Evolutionary conservation across 768 basidiomycete species (phyloP).

Genomic region (Russula foetens): DNA sequence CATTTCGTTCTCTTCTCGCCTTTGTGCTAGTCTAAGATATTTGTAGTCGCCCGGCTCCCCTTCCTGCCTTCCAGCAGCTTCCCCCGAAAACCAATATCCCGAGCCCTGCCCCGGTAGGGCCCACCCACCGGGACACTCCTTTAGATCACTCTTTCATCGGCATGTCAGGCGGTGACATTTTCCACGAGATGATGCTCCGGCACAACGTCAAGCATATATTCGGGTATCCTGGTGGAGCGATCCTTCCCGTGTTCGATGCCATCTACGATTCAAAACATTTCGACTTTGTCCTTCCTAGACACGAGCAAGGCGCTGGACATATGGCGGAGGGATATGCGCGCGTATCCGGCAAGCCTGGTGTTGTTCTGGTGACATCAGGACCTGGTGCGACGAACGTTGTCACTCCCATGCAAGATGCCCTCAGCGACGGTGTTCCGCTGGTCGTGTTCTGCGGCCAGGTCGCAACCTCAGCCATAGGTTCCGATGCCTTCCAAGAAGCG

Average conservation of each 20-base stretch:
- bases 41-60: constrained; percentile 51
- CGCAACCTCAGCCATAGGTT: constrained; percentile 98
- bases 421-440: constrained; percentile 89
- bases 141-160: constrained; percentile 87
- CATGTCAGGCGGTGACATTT: constrained; percentile 92
- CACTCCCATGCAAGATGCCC: constrained; percentile 96
- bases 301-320: constrained; percentile 97
- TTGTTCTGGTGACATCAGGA: constrained; percentile 96
- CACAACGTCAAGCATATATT: constrained; percentile 96
- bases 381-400: constrained; percentile 98
- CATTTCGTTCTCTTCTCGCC: constrained; percentile 21
- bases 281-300: constrained; percentile 90
- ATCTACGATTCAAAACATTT: constrained; percentile 95
- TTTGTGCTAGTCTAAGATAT: neutral
- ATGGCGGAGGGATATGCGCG: constrained; percentile 99
- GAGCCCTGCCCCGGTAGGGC: constrained; percentile 29
- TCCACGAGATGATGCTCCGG: constrained; percentile 99
- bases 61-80: constrained; percentile 46
- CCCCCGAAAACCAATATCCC: constrained; percentile 35
- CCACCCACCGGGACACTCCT: constrained; percentile 36
- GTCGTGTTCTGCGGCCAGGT: constrained; percentile 97
- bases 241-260: constrained; percentile 99
- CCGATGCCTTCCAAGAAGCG: constrained; percentile 98
- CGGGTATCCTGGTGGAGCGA: constrained; percentile 96
- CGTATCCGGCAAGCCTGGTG: constrained; percentile 94